These are phyloP conservation scores for Neophaeococcomyces mojaviensis DNA, from an alignment of 2,329 filamentous ascomycete species.

Conservation along the genomic window DNA sequence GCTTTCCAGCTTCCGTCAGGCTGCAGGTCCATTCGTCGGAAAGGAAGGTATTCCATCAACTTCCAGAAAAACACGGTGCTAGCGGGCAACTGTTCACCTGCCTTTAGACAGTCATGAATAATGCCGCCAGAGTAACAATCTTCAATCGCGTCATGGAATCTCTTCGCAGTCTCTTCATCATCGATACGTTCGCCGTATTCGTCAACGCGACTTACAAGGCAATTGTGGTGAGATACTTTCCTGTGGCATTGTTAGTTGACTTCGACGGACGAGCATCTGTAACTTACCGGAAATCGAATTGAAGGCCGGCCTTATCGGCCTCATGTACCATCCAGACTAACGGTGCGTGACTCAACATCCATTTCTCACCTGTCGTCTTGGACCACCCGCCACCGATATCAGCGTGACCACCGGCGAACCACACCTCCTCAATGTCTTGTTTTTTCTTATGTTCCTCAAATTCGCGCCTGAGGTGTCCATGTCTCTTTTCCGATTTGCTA, in stretches of 20 bases:
- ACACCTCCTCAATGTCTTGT: constrained; percentile 70
- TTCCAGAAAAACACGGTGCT: constrained; percentile 61
- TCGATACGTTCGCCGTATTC: constrained; percentile 12
- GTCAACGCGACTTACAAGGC: constrained; percentile 37
- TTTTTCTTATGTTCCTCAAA: constrained; percentile 31
- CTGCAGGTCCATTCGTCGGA: constrained; percentile 71
- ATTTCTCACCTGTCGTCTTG: constrained; percentile 42
- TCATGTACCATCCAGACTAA: constrained; percentile 65
- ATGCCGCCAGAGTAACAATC: constrained; percentile 37
- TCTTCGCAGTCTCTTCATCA: constrained; percentile 5
- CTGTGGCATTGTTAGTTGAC: constrained; percentile 5
- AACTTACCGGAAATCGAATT: constrained; percentile 63
- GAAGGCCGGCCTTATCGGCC: constrained; percentile 57
- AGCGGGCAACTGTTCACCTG: constrained; percentile 50
- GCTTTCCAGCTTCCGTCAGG: constrained; percentile 54
- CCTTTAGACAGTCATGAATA: constrained; percentile 66
- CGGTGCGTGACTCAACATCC: constrained; percentile 58
- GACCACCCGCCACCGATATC: constrained; percentile 63
- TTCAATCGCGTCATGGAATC: constrained; percentile 54
- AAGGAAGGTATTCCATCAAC: constrained; percentile 74
- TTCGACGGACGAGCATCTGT: constrained; percentile 14
- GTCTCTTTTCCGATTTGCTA: constrained; percentile 1
- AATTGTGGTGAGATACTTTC: constrained; percentile 43
- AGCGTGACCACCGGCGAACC: constrained; percentile 68
- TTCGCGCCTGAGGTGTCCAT: constrained; percentile 17